Conservation (phyloP, 2,329 filamentous ascomycete species). For the Leptoxyphium fumago region DNA sequence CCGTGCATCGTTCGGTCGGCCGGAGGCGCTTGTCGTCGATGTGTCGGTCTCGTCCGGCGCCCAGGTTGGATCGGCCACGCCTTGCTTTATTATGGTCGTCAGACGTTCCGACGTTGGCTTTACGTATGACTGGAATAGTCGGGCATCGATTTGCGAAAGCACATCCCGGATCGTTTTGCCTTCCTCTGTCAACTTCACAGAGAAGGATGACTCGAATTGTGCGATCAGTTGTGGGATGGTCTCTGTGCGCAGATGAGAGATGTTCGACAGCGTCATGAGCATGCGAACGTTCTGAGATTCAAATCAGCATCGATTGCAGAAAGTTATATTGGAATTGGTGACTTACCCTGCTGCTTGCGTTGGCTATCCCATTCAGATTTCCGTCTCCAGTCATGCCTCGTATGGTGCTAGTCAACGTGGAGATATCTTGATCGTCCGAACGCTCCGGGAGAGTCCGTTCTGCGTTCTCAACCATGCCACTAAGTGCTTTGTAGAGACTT, state of each 20-base stretch:
- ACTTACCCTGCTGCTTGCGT: conserved; percentile 39
- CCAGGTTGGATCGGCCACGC: conserved; percentile 61
- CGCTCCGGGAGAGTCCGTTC: conserved; percentile 51
- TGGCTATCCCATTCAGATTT: conserved; percentile 34
- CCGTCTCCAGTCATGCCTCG: conserved; percentile 14
- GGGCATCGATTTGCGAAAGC: conserved; percentile 74
- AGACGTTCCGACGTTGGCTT: conserved; percentile 57
- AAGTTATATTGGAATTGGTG: neutral
- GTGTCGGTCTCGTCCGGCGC: conserved; percentile 30
- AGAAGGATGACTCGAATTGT: conserved; percentile 87
- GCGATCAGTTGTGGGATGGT: conserved; percentile 78
- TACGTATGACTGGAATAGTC: conserved; percentile 86
- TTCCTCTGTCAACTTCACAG: conserved; percentile 86
- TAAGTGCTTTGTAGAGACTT: conserved; percentile 83
- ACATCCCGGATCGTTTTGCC: conserved; percentile 84
- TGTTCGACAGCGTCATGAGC: conserved; percentile 84
- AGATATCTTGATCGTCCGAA: conserved; percentile 36
- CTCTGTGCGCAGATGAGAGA: conserved; percentile 66
- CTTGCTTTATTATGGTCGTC: conserved; percentile 53
- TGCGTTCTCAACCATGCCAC: conserved; percentile 93
- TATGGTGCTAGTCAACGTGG: neutral
- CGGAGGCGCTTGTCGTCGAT: conserved; percentile 12
- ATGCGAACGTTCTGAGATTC: conserved; percentile 47
- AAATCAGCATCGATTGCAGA: neutral
- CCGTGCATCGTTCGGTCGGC: conserved; percentile 55